Conservation (phyloP, 2,329 filamentous ascomycete species). For the Xylaria sp. region DNA sequence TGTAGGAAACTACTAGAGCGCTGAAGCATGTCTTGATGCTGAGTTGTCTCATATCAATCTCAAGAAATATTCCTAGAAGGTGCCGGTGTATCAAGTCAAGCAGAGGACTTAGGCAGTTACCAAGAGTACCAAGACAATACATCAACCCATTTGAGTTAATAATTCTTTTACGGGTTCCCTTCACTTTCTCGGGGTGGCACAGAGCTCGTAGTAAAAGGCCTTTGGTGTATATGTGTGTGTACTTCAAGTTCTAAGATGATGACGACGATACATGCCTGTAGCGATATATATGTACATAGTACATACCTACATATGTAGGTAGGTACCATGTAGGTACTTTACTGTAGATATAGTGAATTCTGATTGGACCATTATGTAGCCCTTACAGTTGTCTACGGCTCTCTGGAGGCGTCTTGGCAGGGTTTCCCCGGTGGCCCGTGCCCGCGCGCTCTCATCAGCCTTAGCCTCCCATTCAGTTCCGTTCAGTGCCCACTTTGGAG, state of each 20-base stretch:
- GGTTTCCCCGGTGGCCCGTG: conserved; percentile 24
- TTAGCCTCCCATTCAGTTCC: neutral
- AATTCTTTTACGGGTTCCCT: too few relatives aligned
- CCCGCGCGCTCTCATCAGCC: conserved; percentile 7
- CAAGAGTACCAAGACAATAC: neutral
- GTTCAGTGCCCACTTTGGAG: conserved; percentile 7
- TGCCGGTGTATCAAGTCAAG: neutral
- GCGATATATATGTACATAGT: neutral
- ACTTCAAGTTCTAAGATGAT: neutral
- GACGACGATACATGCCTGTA: neutral
- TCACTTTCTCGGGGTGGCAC: neutral
- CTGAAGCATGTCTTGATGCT: neutral
- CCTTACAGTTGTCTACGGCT: neutral
- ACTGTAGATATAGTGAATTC: neutral
- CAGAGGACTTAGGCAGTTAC: neutral
- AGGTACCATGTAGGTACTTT: neutral
- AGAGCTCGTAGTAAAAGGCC: neutral
- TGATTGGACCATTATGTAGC: neutral
- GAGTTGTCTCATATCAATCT: conserved; percentile 6
- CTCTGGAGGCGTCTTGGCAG: neutral
- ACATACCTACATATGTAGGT: neutral
- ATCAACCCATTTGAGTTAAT: neutral
- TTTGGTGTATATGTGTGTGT: neutral
- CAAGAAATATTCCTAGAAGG: neutral
- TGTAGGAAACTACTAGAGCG: neutral